Evolutionary conservation across 2,329 filamentous ascomycete species (phyloP).

Genomic region (Nectriaceae sp.): DNA sequence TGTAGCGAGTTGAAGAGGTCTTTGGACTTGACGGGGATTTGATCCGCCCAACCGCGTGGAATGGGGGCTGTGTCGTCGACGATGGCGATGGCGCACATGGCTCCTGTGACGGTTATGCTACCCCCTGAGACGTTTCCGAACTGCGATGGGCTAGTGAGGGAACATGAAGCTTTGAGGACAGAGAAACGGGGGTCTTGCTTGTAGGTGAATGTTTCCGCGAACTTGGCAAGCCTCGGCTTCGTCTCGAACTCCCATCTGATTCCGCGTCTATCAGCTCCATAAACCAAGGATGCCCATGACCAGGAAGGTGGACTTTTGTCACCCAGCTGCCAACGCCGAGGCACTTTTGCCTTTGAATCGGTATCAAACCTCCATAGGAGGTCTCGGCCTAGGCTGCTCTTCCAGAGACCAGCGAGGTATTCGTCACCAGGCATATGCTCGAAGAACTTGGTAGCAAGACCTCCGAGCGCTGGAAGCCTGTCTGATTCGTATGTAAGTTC

Average conservation of each 20-base stretch:
- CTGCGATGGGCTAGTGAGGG: background rate
- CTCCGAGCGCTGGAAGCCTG: background rate
- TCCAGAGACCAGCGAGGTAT: background rate
- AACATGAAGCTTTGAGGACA: background rate
- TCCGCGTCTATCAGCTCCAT: background rate
- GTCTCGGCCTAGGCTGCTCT: background rate
- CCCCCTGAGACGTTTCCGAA: background rate
- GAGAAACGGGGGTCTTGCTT: background rate
- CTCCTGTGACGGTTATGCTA: background rate
- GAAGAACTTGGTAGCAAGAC: background rate
- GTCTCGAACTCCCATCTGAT: constrained; percentile 1
- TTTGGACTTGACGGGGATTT: background rate
- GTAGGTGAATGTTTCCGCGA: background rate
- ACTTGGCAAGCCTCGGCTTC: background rate
- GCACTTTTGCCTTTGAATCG: background rate
- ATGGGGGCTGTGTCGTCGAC: background rate
- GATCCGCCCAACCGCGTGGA: background rate
- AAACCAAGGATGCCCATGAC: constrained; percentile 1
- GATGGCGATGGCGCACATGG: background rate
- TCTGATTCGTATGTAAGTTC: background rate
- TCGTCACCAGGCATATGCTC: background rate
- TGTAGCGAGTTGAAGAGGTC: background rate
- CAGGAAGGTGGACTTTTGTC: background rate
- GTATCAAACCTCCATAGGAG: background rate
- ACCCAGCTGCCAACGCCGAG: background rate